Evolutionary conservation across 2,329 filamentous ascomycete genomes (phyloP).

Genomic region (Knufia petricola): DNA sequence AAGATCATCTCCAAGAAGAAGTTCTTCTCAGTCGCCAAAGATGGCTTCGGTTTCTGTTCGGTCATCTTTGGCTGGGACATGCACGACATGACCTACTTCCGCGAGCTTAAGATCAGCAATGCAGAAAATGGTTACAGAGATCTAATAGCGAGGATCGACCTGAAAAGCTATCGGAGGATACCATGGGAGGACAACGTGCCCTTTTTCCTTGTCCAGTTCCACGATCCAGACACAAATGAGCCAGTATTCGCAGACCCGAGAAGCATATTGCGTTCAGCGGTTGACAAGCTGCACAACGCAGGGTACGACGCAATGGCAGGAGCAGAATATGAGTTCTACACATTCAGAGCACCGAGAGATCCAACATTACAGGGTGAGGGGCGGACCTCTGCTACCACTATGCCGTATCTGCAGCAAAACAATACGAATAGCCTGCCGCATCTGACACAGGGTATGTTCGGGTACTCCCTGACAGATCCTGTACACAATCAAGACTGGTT

Average conservation of each 20-base stretch:
- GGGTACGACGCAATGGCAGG: constrained; percentile 84
- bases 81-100: constrained; percentile 84
- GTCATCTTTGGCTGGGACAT: constrained; percentile 96
- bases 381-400: constrained; percentile 58
- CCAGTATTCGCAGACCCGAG: constrained; percentile 71
- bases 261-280: constrained; percentile 59
- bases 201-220: constrained; percentile 76
- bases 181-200: constrained; percentile 84
- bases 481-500: constrained; percentile 89
- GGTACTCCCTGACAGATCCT: constrained; percentile 78
- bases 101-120: constrained; percentile 78
- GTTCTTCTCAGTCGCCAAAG: constrained; percentile 70
- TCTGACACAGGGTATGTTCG: constrained; percentile 90
- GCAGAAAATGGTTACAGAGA: constrained; percentile 84
- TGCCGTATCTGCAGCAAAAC: constrained; percentile 64
- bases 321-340: constrained; percentile 92
- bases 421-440: constrained; percentile 63
- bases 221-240: constrained; percentile 64
- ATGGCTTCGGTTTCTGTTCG: constrained; percentile 87
- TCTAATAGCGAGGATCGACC: constrained; percentile 70
- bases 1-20: constrained; percentile 91
- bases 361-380: constrained; percentile 38
- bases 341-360: constrained; percentile 61
- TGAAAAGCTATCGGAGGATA: constrained; percentile 68
- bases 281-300: constrained; percentile 55